Percentiles rank a stretch among this genome's conserved stretches.
These are phyloP conservation scores for Colletotrichum plurivorum DNA, from an alignment of 2,329 filamentous ascomycete genomes.

Conservation along the genomic window DNA sequence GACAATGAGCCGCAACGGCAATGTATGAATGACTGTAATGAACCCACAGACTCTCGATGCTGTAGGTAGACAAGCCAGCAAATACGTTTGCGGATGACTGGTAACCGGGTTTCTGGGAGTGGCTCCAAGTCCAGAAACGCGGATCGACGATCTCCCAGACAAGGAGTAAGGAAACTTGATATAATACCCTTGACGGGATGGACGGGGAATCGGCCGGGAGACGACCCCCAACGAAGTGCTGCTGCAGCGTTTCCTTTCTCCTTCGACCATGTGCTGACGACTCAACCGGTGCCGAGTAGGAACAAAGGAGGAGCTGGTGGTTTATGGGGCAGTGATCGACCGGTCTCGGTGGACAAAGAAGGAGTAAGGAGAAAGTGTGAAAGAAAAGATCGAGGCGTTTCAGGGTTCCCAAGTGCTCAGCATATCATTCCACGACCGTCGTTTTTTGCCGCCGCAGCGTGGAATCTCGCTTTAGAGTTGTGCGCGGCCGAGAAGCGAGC, in stretches of 20 bases:
- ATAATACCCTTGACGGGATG: slow-evolving; percentile 13
- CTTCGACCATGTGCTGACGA: not conserved
- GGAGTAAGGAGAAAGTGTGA: not conserved
- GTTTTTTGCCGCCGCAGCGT: too few species aligned
- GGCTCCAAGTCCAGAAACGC: slow-evolving; percentile 27
- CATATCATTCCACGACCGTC: not conserved
- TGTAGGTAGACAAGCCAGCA: not conserved
- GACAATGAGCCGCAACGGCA: slow-evolving; percentile 9
- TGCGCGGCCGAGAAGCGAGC: too few species aligned
- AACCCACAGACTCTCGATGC: not conserved
- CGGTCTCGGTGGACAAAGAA: slow-evolving; percentile 26
- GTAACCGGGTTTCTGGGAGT: slow-evolving; percentile 21
- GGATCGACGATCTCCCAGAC: slow-evolving; percentile 20
- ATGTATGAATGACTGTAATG: not conserved
- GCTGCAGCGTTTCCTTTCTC: not conserved
- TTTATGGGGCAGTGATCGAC: slow-evolving; percentile 18
- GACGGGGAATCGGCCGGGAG: too few species aligned
- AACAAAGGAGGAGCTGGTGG: slow-evolving; percentile 27
- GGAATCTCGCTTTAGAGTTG: too few species aligned
- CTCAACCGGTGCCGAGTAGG: not conserved
- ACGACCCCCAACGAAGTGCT: too few species aligned
- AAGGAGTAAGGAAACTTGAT: slow-evolving; percentile 9
- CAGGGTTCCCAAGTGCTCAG: slow-evolving; percentile 9
- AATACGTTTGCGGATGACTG: slow-evolving; percentile 1
- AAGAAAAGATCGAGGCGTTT: slow-evolving; percentile 26